Evolutionary conservation across 2,329 filamentous ascomycete species (phyloP).

Genomic region (Epichloe scottii): DNA sequence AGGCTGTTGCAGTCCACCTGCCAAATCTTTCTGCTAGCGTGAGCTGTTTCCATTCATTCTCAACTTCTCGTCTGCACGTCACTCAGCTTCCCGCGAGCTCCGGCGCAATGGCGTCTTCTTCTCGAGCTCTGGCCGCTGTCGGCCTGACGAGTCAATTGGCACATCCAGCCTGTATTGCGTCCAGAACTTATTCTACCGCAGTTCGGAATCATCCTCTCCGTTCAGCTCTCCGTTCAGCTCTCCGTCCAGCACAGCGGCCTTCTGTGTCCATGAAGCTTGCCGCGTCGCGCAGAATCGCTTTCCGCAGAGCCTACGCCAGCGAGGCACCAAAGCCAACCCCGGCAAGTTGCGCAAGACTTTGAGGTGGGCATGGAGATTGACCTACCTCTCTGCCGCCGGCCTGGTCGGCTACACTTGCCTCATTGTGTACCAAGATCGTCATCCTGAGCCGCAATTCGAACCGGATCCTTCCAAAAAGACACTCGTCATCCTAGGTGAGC

Average conservation of each 20-base stretch:
- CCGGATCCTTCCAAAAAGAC: conserved; percentile 92
- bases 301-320: conserved; percentile 38
- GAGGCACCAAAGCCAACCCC: conserved; percentile 36
- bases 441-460: conserved; percentile 66
- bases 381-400: conserved; percentile 61
- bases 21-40: background rate
- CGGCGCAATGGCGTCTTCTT: conserved; percentile 32
- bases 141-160: conserved; percentile 19
- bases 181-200: conserved; percentile 22
- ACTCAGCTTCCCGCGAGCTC: background rate
- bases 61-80: background rate
- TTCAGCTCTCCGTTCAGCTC: conserved; percentile 9
- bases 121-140: conserved; percentile 28
- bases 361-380: conserved; percentile 72
- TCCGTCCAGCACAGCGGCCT: conserved; percentile 15
- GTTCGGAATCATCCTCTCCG: conserved; percentile 14
- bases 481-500: conserved; percentile 78
- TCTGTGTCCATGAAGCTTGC: conserved; percentile 22
- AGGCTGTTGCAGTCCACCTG: background rate
- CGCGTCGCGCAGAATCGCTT: conserved; percentile 25
- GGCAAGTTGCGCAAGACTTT: conserved; percentile 56
- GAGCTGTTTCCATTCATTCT: background rate
- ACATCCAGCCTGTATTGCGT: conserved; percentile 17
- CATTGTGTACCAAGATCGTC: conserved; percentile 68
- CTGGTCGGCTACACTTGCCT: conserved; percentile 63